Conservation (phyloP, 164 flowering plant species). For the Vitis rotundifolia region DNA sequence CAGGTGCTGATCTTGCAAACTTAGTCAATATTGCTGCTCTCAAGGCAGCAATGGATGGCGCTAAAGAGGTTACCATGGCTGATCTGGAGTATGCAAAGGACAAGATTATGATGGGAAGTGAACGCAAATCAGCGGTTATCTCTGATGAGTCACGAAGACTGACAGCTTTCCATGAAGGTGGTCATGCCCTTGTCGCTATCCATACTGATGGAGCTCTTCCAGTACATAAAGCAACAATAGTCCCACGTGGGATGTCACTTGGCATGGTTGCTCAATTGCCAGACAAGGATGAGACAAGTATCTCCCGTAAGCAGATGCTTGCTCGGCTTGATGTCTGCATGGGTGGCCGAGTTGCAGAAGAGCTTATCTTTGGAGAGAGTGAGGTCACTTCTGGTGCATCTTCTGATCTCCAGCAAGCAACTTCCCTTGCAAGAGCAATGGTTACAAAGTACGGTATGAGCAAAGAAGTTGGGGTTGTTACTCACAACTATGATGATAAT, state of each 20-base stretch:
- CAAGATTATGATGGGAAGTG: conserved; percentile 91
- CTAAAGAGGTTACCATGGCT: conserved; percentile 80
- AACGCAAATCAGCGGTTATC: conserved; percentile 92
- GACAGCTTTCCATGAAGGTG: conserved; percentile 97
- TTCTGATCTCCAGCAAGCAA: conserved; percentile 77
- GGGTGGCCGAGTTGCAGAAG: conserved; percentile 97
- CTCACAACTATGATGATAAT: conserved; percentile 78
- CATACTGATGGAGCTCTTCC: conserved; percentile 96
- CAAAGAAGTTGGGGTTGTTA: conserved; percentile 75
- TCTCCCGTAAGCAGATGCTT: conserved; percentile 91
- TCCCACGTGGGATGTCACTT: conserved; percentile 87
- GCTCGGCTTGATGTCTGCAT: conserved; percentile 94
- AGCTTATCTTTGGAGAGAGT: conserved; percentile 88
- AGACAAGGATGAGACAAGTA: conserved; percentile 74
- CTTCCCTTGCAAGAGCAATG: conserved; percentile 78
- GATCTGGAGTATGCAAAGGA: conserved; percentile 88
- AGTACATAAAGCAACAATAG: conserved; percentile 94
- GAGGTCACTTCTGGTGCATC: conserved; percentile 91
- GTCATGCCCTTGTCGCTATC: conserved; percentile 92
- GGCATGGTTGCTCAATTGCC: conserved; percentile 93
- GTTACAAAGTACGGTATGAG: conserved; percentile 96
- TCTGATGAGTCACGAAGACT: conserved; percentile 80
- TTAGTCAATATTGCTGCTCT: conserved; percentile 89
- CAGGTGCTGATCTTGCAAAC: conserved; percentile 95
- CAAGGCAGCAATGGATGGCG: conserved; percentile 93